Evolutionary conservation across 495 filamentous ascomycete species (phyloP).

Genomic region (Tuber microsphaerosporum): DNA sequence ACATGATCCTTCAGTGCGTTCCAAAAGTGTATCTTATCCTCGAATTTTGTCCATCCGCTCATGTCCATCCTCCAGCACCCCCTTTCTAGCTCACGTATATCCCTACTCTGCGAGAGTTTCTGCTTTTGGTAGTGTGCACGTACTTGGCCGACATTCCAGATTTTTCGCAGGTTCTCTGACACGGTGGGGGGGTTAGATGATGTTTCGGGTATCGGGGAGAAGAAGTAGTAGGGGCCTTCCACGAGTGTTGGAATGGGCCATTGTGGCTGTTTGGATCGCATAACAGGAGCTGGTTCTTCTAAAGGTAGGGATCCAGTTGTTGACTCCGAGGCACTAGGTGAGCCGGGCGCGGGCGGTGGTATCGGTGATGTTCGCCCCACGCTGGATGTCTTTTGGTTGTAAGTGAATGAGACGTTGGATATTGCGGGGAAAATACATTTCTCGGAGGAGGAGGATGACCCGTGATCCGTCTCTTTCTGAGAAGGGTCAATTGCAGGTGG

Average conservation of each 20-base stretch:
- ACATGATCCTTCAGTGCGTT: constrained; percentile 30
- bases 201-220: constrained; percentile 27
- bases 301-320: not conserved
- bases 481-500: not conserved
- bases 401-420: constrained; percentile 24
- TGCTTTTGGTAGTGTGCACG: constrained; percentile 29
- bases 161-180: constrained; percentile 18
- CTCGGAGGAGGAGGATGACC: not conserved
- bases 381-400: constrained; percentile 18
- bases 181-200: constrained; percentile 25
- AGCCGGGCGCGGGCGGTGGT: not conserved
- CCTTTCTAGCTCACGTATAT: constrained; percentile 31
- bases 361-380: not conserved
- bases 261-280: not conserved
- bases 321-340: not conserved
- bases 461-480: not conserved
- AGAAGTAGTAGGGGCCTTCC: constrained; percentile 18
- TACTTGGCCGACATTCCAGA: constrained; percentile 23
- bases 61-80: constrained; percentile 37
- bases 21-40: constrained; percentile 33
- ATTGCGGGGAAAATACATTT: constrained; percentile 9
- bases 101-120: constrained; percentile 23
- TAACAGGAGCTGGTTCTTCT: not conserved
- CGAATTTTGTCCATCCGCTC: constrained; percentile 22
- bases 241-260: constrained; percentile 28